Conservation (phyloP, 306 rosid species). For the Quercus engelmannii region DNA sequence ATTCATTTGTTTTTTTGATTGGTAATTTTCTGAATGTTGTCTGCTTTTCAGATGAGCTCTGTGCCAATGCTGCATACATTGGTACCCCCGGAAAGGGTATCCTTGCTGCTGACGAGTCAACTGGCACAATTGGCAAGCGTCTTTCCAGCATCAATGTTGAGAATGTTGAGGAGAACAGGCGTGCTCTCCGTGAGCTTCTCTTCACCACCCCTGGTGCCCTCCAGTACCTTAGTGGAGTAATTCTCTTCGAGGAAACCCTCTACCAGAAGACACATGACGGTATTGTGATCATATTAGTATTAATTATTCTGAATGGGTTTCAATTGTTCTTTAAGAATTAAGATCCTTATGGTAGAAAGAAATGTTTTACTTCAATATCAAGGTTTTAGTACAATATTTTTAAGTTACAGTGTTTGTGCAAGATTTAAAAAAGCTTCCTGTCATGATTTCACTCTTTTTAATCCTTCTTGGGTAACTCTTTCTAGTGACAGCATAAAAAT, state of each 20-base stretch:
- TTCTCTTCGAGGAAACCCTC: slow-evolving; percentile 85
- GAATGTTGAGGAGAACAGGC: slow-evolving; percentile 68
- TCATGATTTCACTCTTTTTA: not conserved
- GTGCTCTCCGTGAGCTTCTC: slow-evolving; percentile 78
- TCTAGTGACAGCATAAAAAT: not conserved
- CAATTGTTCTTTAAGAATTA: not conserved
- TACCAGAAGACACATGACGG: slow-evolving; percentile 81
- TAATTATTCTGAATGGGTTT: not conserved
- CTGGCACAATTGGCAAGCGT: slow-evolving; percentile 96
- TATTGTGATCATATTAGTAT: slow-evolving; percentile 3
- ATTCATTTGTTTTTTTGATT: not conserved
- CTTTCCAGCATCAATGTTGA: slow-evolving; percentile 73
- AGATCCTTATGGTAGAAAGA: not conserved
- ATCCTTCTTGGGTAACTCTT: not conserved
- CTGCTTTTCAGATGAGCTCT: slow-evolving; percentile 71
- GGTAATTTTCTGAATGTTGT: not conserved
- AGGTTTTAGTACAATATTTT: not conserved
- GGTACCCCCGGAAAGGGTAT: slow-evolving; percentile 98
- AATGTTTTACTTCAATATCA: not conserved
- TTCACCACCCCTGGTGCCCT: slow-evolving; percentile 81
- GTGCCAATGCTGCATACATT: slow-evolving; percentile 80
- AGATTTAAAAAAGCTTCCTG: not conserved
- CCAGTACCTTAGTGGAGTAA: slow-evolving; percentile 77
- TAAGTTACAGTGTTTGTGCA: not conserved
- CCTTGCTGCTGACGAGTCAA: slow-evolving; percentile 96